Base-by-base conservation (phyloP, 805 yeast species). In the Grigorovia jiainica region DNA sequence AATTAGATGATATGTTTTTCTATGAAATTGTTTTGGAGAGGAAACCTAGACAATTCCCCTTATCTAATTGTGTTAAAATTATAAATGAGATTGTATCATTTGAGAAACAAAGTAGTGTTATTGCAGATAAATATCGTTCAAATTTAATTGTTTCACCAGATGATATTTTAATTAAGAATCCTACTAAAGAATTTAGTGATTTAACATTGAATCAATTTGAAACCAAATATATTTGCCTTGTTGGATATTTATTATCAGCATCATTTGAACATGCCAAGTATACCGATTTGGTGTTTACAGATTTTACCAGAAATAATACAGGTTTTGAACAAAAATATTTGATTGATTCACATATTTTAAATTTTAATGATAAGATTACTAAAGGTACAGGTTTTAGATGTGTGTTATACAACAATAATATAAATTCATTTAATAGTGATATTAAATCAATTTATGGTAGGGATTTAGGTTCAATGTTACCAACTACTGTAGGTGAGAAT, bases 221-320 rank as follows among this genome's bases (percentile, higher is more conserved):
- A 9, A 27, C 25, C 4, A 15, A 24, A 17, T 35, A 15, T 17
- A 15, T 35, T 17, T 15, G 38, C 10, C 4, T 35, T 35, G 31
- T 52, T n/a, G 58, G 49, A 3, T 36, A 52, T 18, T 43, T 54
- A 7, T 51, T 55, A 2, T 47, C 57, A 4, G 46, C 47, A 31
- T 38, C 55, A 2, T 48, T 47, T 38, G 53, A 52, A 27, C 39
- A 43, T 18, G 30, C 34, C 0, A 21, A 39, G 4, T 54, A 41
- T 40, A 46, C 40, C 1, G 38, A 47, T 16, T 37, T 55, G 38
- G 48, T 53, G 10, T 54, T 59, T 25, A 58, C 63, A 9, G 64
- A 59, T 46, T 58, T 59, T 35, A 58, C 58, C 2, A 29, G 39
- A 7, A 57, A 54, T 38, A 9, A 24, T 1, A 16, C 17, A 3